Evolutionary conservation across 805 yeast genomes (phyloP).

Genomic region (Millerago galiae): DNA sequence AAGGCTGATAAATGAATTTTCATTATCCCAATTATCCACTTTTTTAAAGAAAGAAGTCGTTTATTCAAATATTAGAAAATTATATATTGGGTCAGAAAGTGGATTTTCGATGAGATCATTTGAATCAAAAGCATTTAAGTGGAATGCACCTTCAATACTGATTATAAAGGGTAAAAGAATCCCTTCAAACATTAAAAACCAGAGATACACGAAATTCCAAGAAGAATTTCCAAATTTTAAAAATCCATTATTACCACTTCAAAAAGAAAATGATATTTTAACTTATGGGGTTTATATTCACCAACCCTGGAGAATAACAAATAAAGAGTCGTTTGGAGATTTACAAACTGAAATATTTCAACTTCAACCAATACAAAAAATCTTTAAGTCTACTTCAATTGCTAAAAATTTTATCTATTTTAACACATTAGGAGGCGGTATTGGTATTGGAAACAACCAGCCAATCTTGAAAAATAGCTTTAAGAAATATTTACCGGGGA

Average conservation of each 20-base stretch:
- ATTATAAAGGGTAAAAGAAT: slow-evolving; percentile 53
- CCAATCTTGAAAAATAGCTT: slow-evolving; percentile 45
- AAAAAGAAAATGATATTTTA: slow-evolving; percentile 34
- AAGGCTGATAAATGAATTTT: slow-evolving; percentile 33
- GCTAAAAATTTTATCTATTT: slow-evolving; percentile 50
- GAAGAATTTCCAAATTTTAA: slow-evolving; percentile 40
- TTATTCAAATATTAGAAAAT: slow-evolving; percentile 43
- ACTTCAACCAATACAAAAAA: slow-evolving; percentile 58
- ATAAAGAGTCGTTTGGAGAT: slow-evolving; percentile 69
- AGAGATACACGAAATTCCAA: slow-evolving; percentile 45
- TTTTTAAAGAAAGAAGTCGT: slow-evolving; percentile 35
- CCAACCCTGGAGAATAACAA: slow-evolving; percentile 73
- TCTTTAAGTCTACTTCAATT: slow-evolving; percentile 34
- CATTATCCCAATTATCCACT: slow-evolving; percentile 36
- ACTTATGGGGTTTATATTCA: slow-evolving; percentile 59
- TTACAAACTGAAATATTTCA: slow-evolving; percentile 51
- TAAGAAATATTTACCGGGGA: slow-evolving; percentile 57
- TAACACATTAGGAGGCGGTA: slow-evolving; percentile 68
- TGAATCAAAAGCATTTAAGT: slow-evolving; percentile 77
- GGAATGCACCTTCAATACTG: slow-evolving; percentile 82
- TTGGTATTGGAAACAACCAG: slow-evolving; percentile 75
- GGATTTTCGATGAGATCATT: slow-evolving; percentile 88
- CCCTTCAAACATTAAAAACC: slow-evolving; percentile 26
- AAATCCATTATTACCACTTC: slow-evolving; percentile 13
- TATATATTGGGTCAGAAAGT: slow-evolving; percentile 65